Base-by-base conservation (phyloP, 2,329 filamentous ascomycete genomes). In the Ophiocordyceps camponoti-saundersi region DNA sequence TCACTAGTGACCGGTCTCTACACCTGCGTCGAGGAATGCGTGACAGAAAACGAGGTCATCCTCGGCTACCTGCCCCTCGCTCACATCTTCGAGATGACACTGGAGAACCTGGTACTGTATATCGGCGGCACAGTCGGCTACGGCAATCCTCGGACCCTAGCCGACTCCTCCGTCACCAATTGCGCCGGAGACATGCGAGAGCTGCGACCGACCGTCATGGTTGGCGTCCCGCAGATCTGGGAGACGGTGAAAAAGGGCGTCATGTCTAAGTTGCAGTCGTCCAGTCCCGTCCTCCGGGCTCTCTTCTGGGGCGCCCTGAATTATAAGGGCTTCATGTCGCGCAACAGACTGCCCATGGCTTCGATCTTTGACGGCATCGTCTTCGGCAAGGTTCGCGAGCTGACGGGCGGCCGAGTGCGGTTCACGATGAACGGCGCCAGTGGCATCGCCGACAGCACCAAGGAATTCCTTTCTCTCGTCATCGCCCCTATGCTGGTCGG, bases 241-340 rank as follows among this genome's bases (percentile, higher is more conserved):
- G 92, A 98, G 67, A 89, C 86, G 1, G 83, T 98, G 57, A 90
- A 88, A 71, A 98, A 98, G 72, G 92, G 92, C 47, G 85, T 98
- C 57, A 70, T 90, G 52, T 67, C 70, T 56, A 87, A 88, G 64
- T 80, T 96, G 50, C 82, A 85, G 59, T 69, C 74, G 48, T 75
- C 82, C 51, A 80, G 80, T 57, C 64, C 73, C n/a, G 48, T 96
- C 41, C 73, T 82, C 49, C 80, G 73, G 65, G 80, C 81, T 56
- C 66, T 96, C 51, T 98, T 98, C 72, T 81, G 77, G 77, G 70
- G 70, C 34, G 77, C 78, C 21, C 70, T 75, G 55, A 68, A 65
- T 56, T 68, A 73, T 49, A 84, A 84, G 62, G 64, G 66, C 23
- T 72, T 77, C 53, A 69, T 82, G 56, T 66, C 79, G 18, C 62